A percentile compares a stretch with the other conserved stretches of the same genome.
These are phyloP conservation scores for Calycina marina DNA, from an alignment of 2,329 filamentous ascomycete species.

Conservation along the genomic window DNA sequence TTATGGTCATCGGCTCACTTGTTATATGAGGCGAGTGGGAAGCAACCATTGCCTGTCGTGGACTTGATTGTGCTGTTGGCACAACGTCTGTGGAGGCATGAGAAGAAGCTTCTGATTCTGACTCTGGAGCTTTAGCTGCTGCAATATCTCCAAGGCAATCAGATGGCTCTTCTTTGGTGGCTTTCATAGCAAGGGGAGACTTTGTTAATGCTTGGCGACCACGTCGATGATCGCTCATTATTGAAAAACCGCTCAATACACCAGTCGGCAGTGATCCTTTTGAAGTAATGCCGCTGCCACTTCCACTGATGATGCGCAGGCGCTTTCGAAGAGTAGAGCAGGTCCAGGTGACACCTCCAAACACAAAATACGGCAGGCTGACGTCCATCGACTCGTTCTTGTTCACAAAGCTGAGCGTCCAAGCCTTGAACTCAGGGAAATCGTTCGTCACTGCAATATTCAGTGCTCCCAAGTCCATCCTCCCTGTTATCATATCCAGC, in stretches of 20 bases:
- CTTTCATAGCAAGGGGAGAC: constrained; percentile 7
- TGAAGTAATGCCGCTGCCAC: constrained; percentile 21
- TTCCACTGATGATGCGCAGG: constrained; percentile 53
- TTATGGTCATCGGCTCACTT: constrained; percentile 6
- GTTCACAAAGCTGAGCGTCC: constrained; percentile 44
- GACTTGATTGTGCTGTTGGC: constrained; percentile 1
- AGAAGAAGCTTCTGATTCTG: background rate
- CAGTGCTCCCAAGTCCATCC: constrained; percentile 14
- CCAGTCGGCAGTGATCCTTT: constrained; percentile 11
- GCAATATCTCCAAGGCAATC: constrained; percentile 19
- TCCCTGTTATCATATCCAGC: constrained; percentile 18
- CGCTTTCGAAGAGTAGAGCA: constrained; percentile 54
- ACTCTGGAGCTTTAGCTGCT: background rate
- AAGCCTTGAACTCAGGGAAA: constrained; percentile 52
- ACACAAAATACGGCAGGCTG: constrained; percentile 39
- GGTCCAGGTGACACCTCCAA: constrained; percentile 55
- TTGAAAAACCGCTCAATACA: constrained; percentile 8
- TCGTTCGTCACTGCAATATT: constrained; percentile 28
- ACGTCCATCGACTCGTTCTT: constrained; percentile 37
- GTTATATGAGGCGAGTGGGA: constrained; percentile 5
- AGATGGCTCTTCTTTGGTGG: constrained; percentile 12
- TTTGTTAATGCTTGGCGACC: background rate
- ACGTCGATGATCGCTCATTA: constrained; percentile 9
- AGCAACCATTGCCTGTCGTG: constrained; percentile 11
- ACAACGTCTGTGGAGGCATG: background rate